Evolutionary conservation across 495 filamentous ascomycete genomes (phyloP).

Genomic region (Glutinoglossum americanum): DNA sequence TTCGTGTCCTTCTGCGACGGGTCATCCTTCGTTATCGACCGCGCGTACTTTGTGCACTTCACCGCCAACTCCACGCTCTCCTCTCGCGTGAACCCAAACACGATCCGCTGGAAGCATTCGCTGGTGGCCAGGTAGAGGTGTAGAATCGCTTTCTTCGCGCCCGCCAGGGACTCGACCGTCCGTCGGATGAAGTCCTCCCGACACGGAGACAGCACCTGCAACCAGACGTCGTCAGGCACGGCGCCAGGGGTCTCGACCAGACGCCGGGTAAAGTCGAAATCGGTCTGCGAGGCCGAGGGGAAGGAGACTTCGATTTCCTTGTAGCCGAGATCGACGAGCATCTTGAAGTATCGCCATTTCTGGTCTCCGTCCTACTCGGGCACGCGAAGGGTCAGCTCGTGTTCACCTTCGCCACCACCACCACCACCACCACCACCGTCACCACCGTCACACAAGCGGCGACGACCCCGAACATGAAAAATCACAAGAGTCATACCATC

Average conservation of each 20-base stretch:
- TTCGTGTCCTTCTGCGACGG: constrained; percentile 52
- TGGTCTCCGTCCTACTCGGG: constrained; percentile 57
- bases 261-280: constrained; percentile 85
- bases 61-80: constrained; percentile 69
- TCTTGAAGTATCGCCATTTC: constrained; percentile 88
- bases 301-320: constrained; percentile 98
- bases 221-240: constrained; percentile 81
- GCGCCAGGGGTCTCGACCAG: constrained; percentile 71
- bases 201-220: constrained; percentile 88
- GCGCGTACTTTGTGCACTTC: constrained; percentile 63
- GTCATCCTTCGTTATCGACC: constrained; percentile 89
- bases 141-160: constrained; percentile 84
- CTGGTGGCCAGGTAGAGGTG: constrained; percentile 94
- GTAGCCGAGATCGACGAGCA: constrained; percentile 84
- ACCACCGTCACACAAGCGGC: too few species aligned
- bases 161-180: constrained; percentile 77
- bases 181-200: constrained; percentile 77
- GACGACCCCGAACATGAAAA: background rate
- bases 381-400: background rate
- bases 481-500: constrained; percentile 36
- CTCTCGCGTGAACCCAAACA: constrained; percentile 72
- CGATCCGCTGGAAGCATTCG: constrained; percentile 73
- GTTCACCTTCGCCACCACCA: background rate
- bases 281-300: constrained; percentile 79
- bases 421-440: too few species aligned